Base-by-base conservation (phyloP, 495 filamentous ascomycete species). In the Jackrogersella minutella region DNA sequence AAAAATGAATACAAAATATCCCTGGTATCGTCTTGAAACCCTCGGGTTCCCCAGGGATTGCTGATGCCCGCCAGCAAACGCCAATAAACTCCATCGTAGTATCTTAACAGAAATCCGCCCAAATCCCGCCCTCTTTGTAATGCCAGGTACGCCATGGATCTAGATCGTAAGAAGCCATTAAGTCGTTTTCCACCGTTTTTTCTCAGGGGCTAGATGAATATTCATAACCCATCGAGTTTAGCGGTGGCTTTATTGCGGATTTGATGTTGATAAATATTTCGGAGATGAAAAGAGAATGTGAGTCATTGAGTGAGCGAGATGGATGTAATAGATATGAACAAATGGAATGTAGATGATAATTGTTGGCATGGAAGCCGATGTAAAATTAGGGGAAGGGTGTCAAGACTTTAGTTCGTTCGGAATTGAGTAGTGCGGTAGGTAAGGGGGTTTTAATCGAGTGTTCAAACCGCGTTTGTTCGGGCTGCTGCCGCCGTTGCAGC, bases 51-150 rank as follows among this genome's bases (percentile, higher is more conserved):
- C 52, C n/a, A n/a, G 53, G 53, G 61, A 56, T 66, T 62, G 69
- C 53, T 71, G 66, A 74, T 65, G 73, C 71, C 73, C 63, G 55
- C 71, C 54, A 71, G 64, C 64, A 76, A 76, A 73, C 71, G 71
- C 73, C 58, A 64, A 64, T 70, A 46, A 74, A 74, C 72, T 74
- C 72, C 72, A 54, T 72, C 72, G 62, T 56, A 65, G 44, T 47
- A 58, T 65, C 56, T 58, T 64, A 61, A 53, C 66, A 65, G 28
- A 64, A 37, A 51, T 53, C 66, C 51, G 40, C 61, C 56, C 61
- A 62, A 68, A 58, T 52, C 36, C 49, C 50, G 17, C 19, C 51
- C 41, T 62, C 61, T 69, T 65, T 61, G 60, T 55, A 69, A 64
- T 69, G 56, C 66, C 66, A 62, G 56, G 34, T 65, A 58, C 66